Percentiles rank a stretch among this genome's conserved stretches.
Evolutionary conservation across 192 early-diverging fungal genomes (phyloP).

Genomic region (Geranomyces michiganensis): DNA sequence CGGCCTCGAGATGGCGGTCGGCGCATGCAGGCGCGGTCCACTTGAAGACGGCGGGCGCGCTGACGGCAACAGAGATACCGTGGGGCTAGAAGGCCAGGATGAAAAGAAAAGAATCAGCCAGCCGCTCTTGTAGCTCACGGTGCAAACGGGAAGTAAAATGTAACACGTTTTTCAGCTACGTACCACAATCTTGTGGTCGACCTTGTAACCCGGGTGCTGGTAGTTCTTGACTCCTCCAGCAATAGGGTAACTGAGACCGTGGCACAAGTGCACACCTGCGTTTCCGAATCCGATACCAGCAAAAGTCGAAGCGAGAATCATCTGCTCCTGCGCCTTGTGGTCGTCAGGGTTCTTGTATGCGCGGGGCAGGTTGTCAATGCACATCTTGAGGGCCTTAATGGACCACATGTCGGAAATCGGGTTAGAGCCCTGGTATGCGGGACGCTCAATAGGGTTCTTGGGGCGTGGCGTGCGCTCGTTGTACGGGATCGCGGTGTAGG

Average conservation of each 20-base stretch:
- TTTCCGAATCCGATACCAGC: conserved; percentile 90
- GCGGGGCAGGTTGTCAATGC: conserved; percentile 74
- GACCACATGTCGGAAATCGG: conserved; percentile 94
- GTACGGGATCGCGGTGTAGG: conserved; percentile 89
- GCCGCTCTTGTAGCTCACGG: conserved; percentile 16
- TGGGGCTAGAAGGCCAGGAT: conserved; percentile 35
- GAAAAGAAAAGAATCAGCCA: neutral
- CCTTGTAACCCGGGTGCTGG: conserved; percentile 77
- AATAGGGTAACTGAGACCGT: conserved; percentile 84
- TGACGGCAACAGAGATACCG: conserved; percentile 87
- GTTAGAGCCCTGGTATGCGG: conserved; percentile 91
- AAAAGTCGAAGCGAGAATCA: conserved; percentile 88
- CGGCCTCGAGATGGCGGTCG: conserved; percentile 85
- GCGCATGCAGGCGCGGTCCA: conserved; percentile 79
- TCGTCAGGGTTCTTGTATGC: conserved; percentile 70
- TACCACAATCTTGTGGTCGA: conserved; percentile 75
- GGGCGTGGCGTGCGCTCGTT: conserved; percentile 76
- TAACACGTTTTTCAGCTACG: conserved; percentile 20
- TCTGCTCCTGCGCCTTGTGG: conserved; percentile 71
- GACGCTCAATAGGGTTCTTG: conserved; percentile 76
- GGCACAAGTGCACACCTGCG: conserved; percentile 87
- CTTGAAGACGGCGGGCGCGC: conserved; percentile 88
- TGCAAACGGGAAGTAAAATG: neutral
- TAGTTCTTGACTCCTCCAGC: conserved; percentile 82
- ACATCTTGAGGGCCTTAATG: conserved; percentile 75